phyloP scores from a whole-genome alignment of 225 moss, liverwort and hornwort species.

The Polytrichum formosum region DNA sequence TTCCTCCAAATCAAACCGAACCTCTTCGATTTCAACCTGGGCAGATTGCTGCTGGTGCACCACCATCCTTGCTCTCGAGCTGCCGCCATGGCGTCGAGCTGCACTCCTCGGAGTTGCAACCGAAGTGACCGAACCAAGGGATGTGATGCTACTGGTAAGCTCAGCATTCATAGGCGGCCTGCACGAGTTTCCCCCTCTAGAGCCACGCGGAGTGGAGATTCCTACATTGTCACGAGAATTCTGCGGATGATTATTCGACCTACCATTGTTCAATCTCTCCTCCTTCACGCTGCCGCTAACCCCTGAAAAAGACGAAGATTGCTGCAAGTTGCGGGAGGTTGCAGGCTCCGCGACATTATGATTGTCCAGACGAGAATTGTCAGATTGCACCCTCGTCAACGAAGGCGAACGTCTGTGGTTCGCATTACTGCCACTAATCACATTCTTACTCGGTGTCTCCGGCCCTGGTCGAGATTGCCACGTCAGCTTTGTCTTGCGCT shows the following conservation, averaged over 20 bases:
- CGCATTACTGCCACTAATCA: conserved; percentile 6
- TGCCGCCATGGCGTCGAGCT: conserved; percentile 40
- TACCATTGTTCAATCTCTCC: conserved; percentile 16
- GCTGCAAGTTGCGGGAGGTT: conserved; percentile 30
- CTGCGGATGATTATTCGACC: conserved; percentile 12
- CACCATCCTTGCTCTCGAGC: conserved; percentile 36
- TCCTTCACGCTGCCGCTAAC: conserved; percentile 33
- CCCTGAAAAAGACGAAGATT: conserved; percentile 52
- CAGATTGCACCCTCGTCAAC: conserved; percentile 22
- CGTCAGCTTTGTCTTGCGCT: conserved; percentile 50
- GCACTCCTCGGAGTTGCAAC: conserved; percentile 57
- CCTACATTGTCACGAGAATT: conserved; percentile 33
- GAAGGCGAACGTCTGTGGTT: conserved; percentile 40
- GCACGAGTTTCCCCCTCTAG: conserved; percentile 16
- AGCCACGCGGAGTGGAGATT: conserved; percentile 32
- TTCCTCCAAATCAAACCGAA: conserved; percentile 69
- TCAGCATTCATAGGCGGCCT: conserved; percentile 32
- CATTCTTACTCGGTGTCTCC: conserved; percentile 12
- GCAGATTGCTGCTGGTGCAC: conserved; percentile 25
- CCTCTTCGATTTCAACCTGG: conserved; percentile 28
- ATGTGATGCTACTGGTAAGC: conserved; percentile 39
- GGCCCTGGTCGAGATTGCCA: conserved; percentile 46
- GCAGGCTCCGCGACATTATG: conserved; percentile 15
- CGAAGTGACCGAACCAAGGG: conserved; percentile 49
- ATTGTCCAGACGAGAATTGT: conserved; percentile 17